Evolutionary conservation across 2,329 filamentous ascomycete genomes (phyloP), one percentile per base, ranked within the genome.

Genomic region (Didymella pomorum): DNA sequence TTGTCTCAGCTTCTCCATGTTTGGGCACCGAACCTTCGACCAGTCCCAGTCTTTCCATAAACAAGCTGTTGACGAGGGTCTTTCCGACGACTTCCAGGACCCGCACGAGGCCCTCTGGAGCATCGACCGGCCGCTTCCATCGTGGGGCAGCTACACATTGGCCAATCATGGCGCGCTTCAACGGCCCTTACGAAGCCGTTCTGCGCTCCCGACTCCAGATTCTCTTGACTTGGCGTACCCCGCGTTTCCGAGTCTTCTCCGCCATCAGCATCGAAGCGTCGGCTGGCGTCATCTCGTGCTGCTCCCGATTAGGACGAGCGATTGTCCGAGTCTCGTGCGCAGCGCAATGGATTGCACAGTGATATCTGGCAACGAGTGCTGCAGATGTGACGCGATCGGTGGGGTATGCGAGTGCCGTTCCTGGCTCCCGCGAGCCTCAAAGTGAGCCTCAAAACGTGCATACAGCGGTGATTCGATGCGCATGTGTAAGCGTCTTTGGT

Each of bases 181-280:
- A 54, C 43, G 44, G 23, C 12, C 26, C 9, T 52, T 49, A 62
- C 46, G 35, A 63, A 69, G 65, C 67, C 67, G 65, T 45, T 5
- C 50, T 49, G 58, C 43, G 28, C 60, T 68, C 63, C 68, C 66
- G 66, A 62, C 48, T 67, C 48, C 52, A 61, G 52, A 50, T 39
- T 67, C 67, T 65, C 60, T 60, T 21, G 35, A 44, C 25, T 28
- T 52, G 25, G 39, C 23, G 50, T 59, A 67, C 69, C 65, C 69
- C 69, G 67, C 70, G 58, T 52, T 65, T 65, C 45, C 45, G 47
- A 57, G 53, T 56, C 51, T 62, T 60, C 69, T 44, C 57, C 57
- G 52, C 52, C 41, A 37, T 50, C 35, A 12, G 16, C 26, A 41
- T 42, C 28, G 28, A 26, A 23, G 8, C 33, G 44, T 52, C 51